Base-by-base conservation (phyloP, 176 grass and related monocot genomes). In the Oryza officinalis region DNA sequence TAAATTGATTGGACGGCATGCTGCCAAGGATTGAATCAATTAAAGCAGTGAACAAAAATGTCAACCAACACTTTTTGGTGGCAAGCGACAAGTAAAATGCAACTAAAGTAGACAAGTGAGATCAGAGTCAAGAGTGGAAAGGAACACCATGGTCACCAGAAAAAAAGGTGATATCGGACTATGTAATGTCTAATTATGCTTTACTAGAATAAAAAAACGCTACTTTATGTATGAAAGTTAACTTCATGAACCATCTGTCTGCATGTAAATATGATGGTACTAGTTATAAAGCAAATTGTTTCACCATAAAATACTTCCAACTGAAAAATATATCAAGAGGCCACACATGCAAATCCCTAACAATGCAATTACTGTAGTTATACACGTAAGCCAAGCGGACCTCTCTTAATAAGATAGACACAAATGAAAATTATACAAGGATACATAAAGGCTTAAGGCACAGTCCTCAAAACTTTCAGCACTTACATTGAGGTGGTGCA, bases 401-500 rank as follows among this genome's bases (percentile, higher is more conserved):
- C 35, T 33, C 33, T 75, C 52, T 75, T 38, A 67, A 10, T 1
- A 52, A 23, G 14, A 28, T 76, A 22, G 9, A 27, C n/a, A 49
- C 0, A 75, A 32, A 23, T 61, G n/a, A 76, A 17, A 65, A 47
- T 12, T 33, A 52, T 38, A 8, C 15, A 80, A 69, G 28, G 13
- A 25, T 69, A 30, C 8, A 52, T 69, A 76, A 49, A 85, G 70
- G 25, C 63, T 41, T 10, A 41, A 41, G 40, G 69, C 49, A 67
- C 20, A 32, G 66, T 64, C 27, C 40, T 38, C 71, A 63, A 40
- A 71, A 37, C 13, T 41, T 50, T 79, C 41, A 61, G 40, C 68
- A 84, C 89, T 80, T 90, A 90, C 89, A 90, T 67, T 72, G 89
- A 35, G 84, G 80, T 76, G 84, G 80, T 22, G 89, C 89, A 80